phyloP scores from a whole-genome alignment of 176 grass and related monocot species.

The Eragrostis nindensis region DNA sequence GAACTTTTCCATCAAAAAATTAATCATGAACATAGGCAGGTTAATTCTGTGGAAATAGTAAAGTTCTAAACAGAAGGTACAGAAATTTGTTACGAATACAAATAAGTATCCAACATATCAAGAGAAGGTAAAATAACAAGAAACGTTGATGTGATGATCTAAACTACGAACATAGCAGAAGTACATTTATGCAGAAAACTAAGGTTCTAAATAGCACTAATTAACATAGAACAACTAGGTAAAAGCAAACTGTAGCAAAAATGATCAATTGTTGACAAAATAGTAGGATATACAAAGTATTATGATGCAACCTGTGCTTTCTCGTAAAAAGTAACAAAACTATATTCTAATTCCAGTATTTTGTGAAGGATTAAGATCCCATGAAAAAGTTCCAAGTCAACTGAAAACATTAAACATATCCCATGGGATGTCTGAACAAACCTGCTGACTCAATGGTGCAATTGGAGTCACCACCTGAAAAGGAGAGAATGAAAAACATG shows the following conservation, averaged over 20 bases:
- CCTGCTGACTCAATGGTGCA: conserved; percentile 97
- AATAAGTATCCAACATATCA: conserved; percentile 71
- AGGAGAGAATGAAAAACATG: conserved; percentile 17
- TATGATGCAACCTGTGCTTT: not conserved
- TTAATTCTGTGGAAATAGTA: not conserved
- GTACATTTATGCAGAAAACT: not conserved
- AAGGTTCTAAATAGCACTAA: not conserved
- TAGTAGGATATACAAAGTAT: too few species aligned
- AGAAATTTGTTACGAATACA: not conserved
- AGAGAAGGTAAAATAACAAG: conserved; percentile 18
- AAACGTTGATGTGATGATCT: not conserved
- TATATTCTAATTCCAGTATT: not conserved
- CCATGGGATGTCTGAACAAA: conserved; percentile 48
- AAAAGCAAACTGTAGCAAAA: not conserved
- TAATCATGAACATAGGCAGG: not conserved
- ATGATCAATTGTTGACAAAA: not conserved
- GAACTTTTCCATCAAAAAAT: too few species aligned
- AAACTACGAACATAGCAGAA: not conserved
- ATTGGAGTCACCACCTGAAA: conserved; percentile 99
- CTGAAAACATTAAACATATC: not conserved
- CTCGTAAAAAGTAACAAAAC: not conserved
- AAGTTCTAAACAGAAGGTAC: not conserved
- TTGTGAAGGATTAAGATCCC: not conserved
- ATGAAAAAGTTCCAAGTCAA: not conserved
- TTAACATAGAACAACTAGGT: not conserved